Percentiles rank a stretch among this genome's conserved stretches.
phyloP scores from a whole-genome alignment of 768 basidiomycete species.

The Sarcodon sp. region DNA sequence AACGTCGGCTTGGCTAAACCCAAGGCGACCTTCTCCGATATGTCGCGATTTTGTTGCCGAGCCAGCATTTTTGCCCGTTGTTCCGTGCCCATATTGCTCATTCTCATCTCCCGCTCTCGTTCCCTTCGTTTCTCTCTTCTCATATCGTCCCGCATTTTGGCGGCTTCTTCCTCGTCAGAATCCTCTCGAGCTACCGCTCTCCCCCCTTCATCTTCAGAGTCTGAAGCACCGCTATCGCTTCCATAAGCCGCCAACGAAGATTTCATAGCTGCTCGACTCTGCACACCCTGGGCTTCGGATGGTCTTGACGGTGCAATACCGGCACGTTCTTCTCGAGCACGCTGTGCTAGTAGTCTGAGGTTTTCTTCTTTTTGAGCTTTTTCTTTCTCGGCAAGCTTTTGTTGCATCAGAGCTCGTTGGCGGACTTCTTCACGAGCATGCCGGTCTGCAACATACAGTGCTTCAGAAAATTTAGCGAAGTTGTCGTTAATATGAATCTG shows the following conservation, averaged over 20 bases:
- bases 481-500: constrained; percentile 98
- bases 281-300: constrained; percentile 33
- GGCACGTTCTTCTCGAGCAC: constrained; percentile 87
- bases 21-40: constrained; percentile 97
- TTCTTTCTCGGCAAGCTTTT: constrained; percentile 97
- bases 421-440: constrained; percentile 98
- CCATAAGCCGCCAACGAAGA: constrained; percentile 79
- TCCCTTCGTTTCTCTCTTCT: constrained; percentile 85
- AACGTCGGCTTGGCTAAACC: constrained; percentile 94
- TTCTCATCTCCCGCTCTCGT: constrained; percentile 93
- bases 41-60: constrained; percentile 94
- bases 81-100: constrained; percentile 98
- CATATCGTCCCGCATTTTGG: constrained; percentile 81
- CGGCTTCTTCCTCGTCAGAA: constrained; percentile 75
- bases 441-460: constrained; percentile 88
- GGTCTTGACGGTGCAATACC: constrained; percentile 40
- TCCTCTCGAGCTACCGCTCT: constrained; percentile 39
- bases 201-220: constrained; percentile 43
- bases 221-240: constrained; percentile 55
- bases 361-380: constrained; percentile 96
- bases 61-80: constrained; percentile 93
- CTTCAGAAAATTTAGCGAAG: constrained; percentile 97
- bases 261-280: constrained; percentile 58
- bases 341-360: constrained; percentile 84
- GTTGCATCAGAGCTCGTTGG: constrained; percentile 94